Percentiles rank a stretch among this genome's conserved stretches.
phyloP scores from a whole-genome alignment of 805 yeast genomes.

The Candida cerambycidarum region DNA sequence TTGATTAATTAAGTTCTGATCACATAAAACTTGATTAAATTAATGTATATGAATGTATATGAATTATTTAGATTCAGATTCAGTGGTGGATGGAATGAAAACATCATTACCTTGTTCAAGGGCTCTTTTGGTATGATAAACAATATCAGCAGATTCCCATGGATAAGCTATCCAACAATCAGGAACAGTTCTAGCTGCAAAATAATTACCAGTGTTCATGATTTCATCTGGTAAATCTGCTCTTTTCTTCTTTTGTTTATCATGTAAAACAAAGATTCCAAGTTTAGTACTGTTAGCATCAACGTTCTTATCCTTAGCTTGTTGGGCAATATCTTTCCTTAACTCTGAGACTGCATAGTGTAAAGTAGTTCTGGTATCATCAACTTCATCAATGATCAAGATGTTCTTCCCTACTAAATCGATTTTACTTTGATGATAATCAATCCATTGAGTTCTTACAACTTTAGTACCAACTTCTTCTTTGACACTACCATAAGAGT shows the following conservation, averaged over 20 bases:
- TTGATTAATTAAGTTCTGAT: conserved; percentile 76
- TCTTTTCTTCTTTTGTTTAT: conserved; percentile 68
- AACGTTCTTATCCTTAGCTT: conserved; percentile 53
- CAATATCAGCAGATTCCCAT: conserved; percentile 80
- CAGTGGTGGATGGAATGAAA: conserved; percentile 34
- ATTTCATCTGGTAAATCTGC: conserved; percentile 70
- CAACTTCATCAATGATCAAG: conserved; percentile 79
- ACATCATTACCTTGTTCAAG: conserved; percentile 73
- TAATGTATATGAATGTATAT: conserved; percentile 4
- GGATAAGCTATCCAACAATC: conserved; percentile 87
- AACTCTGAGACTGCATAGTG: conserved; percentile 77
- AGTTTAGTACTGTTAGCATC: conserved; percentile 56
- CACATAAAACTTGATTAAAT: conserved; percentile 76
- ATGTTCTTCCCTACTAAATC: conserved; percentile 68
- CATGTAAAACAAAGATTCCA: conserved; percentile 76
- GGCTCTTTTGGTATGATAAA: conserved; percentile 68
- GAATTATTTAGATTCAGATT: conserved; percentile 31
- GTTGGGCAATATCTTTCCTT: conserved; percentile 66
- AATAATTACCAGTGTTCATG: conserved; percentile 58
- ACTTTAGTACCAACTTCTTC: conserved; percentile 63
- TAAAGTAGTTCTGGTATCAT: conserved; percentile 81
- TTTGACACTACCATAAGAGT: conserved; percentile 53
- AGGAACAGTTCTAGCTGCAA: conserved; percentile 73
- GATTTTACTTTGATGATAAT: conserved; percentile 62
- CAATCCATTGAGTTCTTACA: conserved; percentile 81